phyloP scores from a whole-genome alignment of 352 stramenopile species.

The Globisporangium parvum region DNA sequence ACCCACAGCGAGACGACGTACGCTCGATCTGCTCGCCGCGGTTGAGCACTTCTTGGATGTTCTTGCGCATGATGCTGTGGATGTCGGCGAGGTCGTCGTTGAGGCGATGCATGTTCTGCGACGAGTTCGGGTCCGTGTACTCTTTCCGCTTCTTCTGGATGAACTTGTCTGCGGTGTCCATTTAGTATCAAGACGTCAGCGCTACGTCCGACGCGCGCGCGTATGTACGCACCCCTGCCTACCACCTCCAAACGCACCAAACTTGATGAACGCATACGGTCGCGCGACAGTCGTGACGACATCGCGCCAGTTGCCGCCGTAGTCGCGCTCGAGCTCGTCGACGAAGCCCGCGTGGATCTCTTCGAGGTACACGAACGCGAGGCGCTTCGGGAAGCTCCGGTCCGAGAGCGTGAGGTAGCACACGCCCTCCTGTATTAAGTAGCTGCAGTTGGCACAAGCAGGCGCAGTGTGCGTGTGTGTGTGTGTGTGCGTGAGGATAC shows the following conservation, averaged over 20 bases:
- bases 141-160: conserved; percentile 98
- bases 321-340: conserved; percentile 91
- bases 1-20: conserved; percentile 22
- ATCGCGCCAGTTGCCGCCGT: conserved; percentile 87
- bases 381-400: conserved; percentile 94
- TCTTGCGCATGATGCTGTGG: conserved; percentile 99
- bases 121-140: conserved; percentile 94
- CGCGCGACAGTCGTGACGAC: conserved; percentile 93
- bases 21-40: conserved; percentile 84
- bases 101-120: conserved; percentile 93
- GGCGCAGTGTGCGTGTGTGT: background rate
- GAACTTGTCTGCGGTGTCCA: conserved; percentile 87
- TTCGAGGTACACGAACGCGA: conserved; percentile 97
- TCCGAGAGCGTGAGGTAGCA: conserved; percentile 97
- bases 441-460: conserved; percentile 41
- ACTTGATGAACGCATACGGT: conserved; percentile 99
- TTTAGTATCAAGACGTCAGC: background rate
- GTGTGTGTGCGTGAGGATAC: too few relatives aligned
- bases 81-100: conserved; percentile 98
- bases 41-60: conserved; percentile 94
- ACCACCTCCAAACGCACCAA: conserved; percentile 46
- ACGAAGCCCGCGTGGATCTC: conserved; percentile 94
- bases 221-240: background rate
- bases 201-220: background rate
- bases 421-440: conserved; percentile 96